phyloP scores from a whole-genome alignment of 1,139 yeast species.

The Taphrina sp. region DNA sequence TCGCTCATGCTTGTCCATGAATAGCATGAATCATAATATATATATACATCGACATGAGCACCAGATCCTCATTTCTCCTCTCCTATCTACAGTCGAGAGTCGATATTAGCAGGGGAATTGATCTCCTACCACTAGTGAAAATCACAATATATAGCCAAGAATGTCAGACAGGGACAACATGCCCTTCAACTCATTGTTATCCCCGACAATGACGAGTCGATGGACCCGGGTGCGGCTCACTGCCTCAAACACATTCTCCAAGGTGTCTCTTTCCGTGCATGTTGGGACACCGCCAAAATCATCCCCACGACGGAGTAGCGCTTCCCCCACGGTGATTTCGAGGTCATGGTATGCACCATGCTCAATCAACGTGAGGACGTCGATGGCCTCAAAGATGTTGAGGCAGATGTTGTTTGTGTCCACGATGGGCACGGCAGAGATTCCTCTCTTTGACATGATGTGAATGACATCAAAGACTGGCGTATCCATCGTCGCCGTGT shows the following conservation, averaged over 20 bases:
- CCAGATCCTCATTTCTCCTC: no score
- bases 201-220: slow-evolving; percentile 88
- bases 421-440: slow-evolving; percentile 89
- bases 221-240: slow-evolving; percentile 88
- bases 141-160: slow-evolving; percentile 59
- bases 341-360: slow-evolving; percentile 93
- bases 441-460: slow-evolving; percentile 69
- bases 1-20: no score
- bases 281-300: slow-evolving; percentile 98
- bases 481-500: slow-evolving; percentile 83
- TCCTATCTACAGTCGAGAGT: no score
- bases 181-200: slow-evolving; percentile 69
- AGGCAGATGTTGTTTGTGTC: slow-evolving; percentile 66
- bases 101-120: no score
- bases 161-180: slow-evolving; percentile 91
- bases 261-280: slow-evolving; percentile 81
- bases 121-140: no score
- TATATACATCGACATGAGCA: no score
- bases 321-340: slow-evolving; percentile 92
- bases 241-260: slow-evolving; percentile 90
- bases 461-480: slow-evolving; percentile 95
- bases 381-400: slow-evolving; percentile 95
- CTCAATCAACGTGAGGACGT: slow-evolving; percentile 84
- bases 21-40: no score
- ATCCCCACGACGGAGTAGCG: slow-evolving; percentile 87